phyloP scores from a whole-genome alignment of 257 asterid species.

The Gentiana dahurica region DNA sequence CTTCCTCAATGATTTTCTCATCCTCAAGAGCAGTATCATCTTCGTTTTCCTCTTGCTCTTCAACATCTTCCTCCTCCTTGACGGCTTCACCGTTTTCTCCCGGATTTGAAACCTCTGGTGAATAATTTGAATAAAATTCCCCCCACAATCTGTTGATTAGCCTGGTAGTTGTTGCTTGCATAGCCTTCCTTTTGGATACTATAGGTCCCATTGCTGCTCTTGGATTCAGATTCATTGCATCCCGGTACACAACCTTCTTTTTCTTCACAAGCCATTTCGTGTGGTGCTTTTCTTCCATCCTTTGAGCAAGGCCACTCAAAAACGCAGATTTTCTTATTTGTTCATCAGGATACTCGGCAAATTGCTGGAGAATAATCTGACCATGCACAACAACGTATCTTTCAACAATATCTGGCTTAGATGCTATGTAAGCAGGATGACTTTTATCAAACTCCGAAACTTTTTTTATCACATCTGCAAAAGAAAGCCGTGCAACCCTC shows the following conservation, averaged over 20 bases:
- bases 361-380: conserved; percentile 88
- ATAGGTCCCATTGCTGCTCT: conserved; percentile 70
- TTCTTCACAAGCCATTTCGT: conserved; percentile 89
- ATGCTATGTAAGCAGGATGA: conserved; percentile 67
- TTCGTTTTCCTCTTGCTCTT: conserved; percentile 71
- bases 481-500: conserved; percentile 76
- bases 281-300: conserved; percentile 94
- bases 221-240: conserved; percentile 58
- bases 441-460: conserved; percentile 45
- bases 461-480: conserved; percentile 63
- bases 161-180: conserved; percentile 94
- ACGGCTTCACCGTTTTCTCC: conserved; percentile 35
- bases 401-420: conserved; percentile 55
- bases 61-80: conserved; percentile 57
- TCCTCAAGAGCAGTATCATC: conserved; percentile 54
- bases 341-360: conserved; percentile 75
- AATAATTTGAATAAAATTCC: conserved; percentile 73
- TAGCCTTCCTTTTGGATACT: conserved; percentile 71
- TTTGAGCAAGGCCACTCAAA: conserved; percentile 53
- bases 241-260: conserved; percentile 54
- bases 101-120: conserved; percentile 47
- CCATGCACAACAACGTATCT: conserved; percentile 89
- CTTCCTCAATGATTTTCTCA: conserved; percentile 24
- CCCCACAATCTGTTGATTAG: conserved; percentile 89
- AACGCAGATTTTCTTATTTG: conserved; percentile 62